Evolutionary conservation across 257 asterid species (phyloP).

Genomic region (Nemophila menziesii): DNA sequence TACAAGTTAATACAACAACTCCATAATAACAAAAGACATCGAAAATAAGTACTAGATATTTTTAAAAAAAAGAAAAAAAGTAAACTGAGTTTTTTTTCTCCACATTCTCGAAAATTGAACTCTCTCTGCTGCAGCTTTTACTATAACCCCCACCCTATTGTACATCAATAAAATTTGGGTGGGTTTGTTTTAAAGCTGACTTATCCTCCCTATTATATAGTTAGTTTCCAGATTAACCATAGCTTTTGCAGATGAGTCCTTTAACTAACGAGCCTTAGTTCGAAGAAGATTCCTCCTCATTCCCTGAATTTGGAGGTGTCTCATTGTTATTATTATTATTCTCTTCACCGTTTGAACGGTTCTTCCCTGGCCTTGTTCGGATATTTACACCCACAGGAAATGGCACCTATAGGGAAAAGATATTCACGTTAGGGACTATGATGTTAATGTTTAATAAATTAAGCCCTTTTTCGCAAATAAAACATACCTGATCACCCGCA

Average conservation of each 20-base stretch:
- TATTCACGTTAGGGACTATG: no score
- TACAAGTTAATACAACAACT: slow-evolving; percentile 8
- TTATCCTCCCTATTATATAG: slow-evolving; percentile 39
- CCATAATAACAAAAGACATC: slow-evolving; percentile 18
- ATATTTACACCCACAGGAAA: slow-evolving; percentile 92
- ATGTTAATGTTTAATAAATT: no score
- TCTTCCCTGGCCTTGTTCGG: slow-evolving; percentile 63
- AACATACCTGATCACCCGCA: slow-evolving; percentile 95
- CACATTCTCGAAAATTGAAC: no score
- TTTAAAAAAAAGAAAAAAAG: no score
- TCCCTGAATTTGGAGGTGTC: slow-evolving; percentile 22
- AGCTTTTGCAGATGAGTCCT: slow-evolving; percentile 52
- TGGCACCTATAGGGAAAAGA: slow-evolving; percentile 57
- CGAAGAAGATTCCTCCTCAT: slow-evolving; percentile 42
- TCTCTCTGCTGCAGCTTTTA: slow-evolving; percentile 9
- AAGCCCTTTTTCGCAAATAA: no score
- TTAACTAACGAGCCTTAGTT: slow-evolving; percentile 55
- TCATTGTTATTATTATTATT: slow-evolving; percentile 59
- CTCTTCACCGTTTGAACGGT: slow-evolving; percentile 41
- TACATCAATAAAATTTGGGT: slow-evolving; percentile 55
- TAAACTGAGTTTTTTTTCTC: neutral
- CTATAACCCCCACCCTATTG: slow-evolving; percentile 46
- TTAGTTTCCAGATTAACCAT: slow-evolving; percentile 38
- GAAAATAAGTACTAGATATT: neutral
- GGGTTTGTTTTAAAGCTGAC: slow-evolving; percentile 20